phyloP scores from a whole-genome alignment of 331 rosid genomes.

The Malus hybrid region DNA sequence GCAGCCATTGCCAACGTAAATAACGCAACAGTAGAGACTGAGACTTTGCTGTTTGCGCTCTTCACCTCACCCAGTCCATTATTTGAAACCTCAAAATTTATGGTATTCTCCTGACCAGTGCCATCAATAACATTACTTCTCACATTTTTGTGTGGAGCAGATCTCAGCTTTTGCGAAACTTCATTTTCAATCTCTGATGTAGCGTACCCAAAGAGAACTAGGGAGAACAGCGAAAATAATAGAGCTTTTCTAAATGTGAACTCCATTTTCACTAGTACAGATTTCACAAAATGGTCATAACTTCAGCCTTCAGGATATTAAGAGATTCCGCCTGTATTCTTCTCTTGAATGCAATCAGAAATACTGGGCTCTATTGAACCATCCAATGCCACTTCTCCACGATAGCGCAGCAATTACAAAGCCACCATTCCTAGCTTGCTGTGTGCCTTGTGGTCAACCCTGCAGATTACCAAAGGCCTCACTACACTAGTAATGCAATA shows the following conservation, averaged over 20 bases:
- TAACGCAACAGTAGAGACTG: constrained; percentile 86
- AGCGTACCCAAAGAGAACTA: constrained; percentile 35
- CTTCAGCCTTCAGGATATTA: constrained; percentile 11
- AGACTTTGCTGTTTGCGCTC: constrained; percentile 57
- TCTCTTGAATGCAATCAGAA: constrained; percentile 5
- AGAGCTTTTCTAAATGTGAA: constrained; percentile 2
- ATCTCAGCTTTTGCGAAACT: constrained; percentile 35
- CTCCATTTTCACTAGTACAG: constrained; percentile 8
- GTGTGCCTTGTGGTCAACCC: constrained; percentile 16
- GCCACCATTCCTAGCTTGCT: constrained; percentile 12
- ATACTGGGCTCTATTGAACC: constrained; percentile 17
- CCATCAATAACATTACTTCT: constrained; percentile 76
- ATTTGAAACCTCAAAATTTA: constrained; percentile 35
- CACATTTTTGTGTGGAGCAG: constrained; percentile 69
- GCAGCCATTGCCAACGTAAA: constrained; percentile 99
- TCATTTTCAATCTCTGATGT: constrained; percentile 46
- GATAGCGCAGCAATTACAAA: constrained; percentile 6
- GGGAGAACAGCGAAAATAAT: constrained; percentile 20
- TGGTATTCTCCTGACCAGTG: constrained; percentile 50
- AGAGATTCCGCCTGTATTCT: constrained; percentile 20
- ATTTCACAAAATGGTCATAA: not conserved
- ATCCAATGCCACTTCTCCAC: constrained; percentile 20
- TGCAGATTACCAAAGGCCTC: not conserved
- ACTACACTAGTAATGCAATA: not conserved
- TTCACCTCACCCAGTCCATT: constrained; percentile 45